Evolutionary conservation across 768 basidiomycete species (phyloP).

Genomic region (Lentinula sp.): DNA sequence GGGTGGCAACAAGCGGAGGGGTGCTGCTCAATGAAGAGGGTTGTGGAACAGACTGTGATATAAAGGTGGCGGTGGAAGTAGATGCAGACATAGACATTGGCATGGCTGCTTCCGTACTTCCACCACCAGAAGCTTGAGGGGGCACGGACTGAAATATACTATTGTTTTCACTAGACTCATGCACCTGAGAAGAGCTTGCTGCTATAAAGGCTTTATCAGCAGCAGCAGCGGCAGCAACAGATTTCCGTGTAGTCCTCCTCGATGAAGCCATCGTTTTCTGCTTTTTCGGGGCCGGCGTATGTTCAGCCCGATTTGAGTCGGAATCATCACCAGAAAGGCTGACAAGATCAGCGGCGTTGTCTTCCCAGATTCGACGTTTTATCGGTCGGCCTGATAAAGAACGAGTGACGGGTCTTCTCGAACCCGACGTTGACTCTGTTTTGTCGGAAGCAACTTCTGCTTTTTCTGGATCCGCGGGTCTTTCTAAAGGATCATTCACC

Average conservation of each 20-base stretch:
- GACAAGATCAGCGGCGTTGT: neutral
- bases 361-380: slow-evolving; percentile 2
- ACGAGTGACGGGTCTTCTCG: slow-evolving; percentile 1
- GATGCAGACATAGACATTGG: neutral
- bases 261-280: neutral
- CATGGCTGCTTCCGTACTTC: neutral
- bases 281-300: neutral
- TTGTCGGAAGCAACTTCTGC: neutral
- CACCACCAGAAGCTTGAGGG: neutral
- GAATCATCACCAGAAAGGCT: neutral
- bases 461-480: neutral
- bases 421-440: neutral
- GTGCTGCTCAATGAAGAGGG: neutral
- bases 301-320: neutral
- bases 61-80: neutral
- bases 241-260: neutral
- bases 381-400: slow-evolving; percentile 2
- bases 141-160: neutral
- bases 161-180: neutral
- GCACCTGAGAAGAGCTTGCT: neutral
- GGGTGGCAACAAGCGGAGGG: neutral
- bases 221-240: neutral
- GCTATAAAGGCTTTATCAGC: neutral
- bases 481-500: neutral
- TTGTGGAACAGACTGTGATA: neutral